Evolutionary conservation across 2,329 filamentous ascomycete genomes (phyloP).

Genomic region (Aspergillus amoenus): DNA sequence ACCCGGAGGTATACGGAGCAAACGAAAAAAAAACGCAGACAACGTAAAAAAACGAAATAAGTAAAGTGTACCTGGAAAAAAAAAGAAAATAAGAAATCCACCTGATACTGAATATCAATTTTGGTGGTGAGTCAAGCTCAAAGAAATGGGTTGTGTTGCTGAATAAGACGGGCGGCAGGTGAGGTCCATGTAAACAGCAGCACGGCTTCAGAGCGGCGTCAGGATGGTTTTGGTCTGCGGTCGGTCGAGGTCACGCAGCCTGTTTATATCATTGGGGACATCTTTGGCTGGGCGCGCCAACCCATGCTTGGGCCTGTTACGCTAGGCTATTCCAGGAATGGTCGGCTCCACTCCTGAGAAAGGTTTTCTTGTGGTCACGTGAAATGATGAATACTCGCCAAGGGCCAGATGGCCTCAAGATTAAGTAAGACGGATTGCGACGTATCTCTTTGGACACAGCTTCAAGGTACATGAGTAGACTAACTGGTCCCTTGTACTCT

Average conservation of each 20-base stretch:
- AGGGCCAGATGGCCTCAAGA: constrained; percentile 36
- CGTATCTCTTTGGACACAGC: not conserved
- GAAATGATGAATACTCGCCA: constrained; percentile 24
- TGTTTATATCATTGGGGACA: constrained; percentile 49
- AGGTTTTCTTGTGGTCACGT: constrained; percentile 31
- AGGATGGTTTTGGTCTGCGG: constrained; percentile 11
- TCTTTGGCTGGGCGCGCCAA: constrained; percentile 39
- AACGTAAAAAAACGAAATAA: not conserved
- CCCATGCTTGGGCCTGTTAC: constrained; percentile 39
- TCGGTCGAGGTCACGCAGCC: constrained; percentile 45
- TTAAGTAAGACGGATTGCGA: not conserved
- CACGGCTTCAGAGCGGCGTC: constrained; percentile 3
- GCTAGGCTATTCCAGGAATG: constrained; percentile 32
- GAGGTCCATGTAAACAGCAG: constrained; percentile 10
- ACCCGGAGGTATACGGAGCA: not conserved
- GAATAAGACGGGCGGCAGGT: not conserved
- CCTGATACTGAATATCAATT: not conserved
- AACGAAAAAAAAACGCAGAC: constrained; percentile 12
- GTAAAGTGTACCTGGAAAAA: constrained; percentile 11
- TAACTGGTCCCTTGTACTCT: not conserved
- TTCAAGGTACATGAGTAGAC: not conserved
- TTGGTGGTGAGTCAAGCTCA: constrained; percentile 1
- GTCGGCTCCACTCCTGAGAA: constrained; percentile 24
- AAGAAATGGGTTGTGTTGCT: not conserved
- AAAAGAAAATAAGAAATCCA: constrained; percentile 8